Evolutionary conservation across 139 green algal genomes (phyloP).

Genomic region (Closterium sp.): DNA sequence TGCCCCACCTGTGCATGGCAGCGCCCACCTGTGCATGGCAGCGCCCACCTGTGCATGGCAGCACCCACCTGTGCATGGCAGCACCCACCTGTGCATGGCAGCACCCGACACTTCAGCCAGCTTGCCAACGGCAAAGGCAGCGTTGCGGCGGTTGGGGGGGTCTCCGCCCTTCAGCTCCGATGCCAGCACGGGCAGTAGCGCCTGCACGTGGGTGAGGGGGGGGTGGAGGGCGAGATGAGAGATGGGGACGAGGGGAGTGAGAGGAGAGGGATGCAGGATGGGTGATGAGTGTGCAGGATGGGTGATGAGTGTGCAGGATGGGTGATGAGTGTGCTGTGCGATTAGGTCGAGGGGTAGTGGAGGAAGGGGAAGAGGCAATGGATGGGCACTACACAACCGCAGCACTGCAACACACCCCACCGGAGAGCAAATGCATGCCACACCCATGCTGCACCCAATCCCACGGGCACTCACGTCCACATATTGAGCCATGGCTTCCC

Average conservation of each 20-base stretch:
- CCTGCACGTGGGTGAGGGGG: neutral
- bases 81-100: neutral
- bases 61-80: no score
- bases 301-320: neutral
- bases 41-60: no score
- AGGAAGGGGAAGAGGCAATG: neutral
- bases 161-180: slow-evolving; percentile 65
- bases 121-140: slow-evolving; percentile 64
- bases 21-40: no score
- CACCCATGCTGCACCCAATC: no score
- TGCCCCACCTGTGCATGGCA: no score
- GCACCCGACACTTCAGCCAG: slow-evolving; percentile 33
- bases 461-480: slow-evolving; percentile 31
- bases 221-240: no score
- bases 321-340: neutral
- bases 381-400: neutral
- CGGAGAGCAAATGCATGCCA: no score
- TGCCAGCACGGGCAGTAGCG: slow-evolving; percentile 59
- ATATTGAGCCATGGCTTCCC: slow-evolving; percentile 26
- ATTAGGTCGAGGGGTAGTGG: neutral
- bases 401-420: no score
- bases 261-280: neutral
- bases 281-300: neutral
- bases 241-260: neutral
- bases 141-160: slow-evolving; percentile 70